Evolutionary conservation across 768 basidiomycete genomes (phyloP).

Genomic region (Panellus pusillus): DNA sequence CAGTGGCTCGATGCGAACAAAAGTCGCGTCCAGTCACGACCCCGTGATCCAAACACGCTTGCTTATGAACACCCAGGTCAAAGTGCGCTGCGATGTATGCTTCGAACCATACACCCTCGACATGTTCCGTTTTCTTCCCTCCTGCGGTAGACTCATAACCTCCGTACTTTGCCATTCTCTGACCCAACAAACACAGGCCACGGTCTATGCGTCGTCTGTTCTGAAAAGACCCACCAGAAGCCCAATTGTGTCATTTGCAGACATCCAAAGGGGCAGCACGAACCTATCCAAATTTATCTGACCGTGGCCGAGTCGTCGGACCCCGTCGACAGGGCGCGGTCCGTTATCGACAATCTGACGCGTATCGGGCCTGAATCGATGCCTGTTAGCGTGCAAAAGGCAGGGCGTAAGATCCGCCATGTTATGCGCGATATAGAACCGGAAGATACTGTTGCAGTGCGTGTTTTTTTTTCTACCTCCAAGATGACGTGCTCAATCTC

Average conservation of each 20-base stretch:
- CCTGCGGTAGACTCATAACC: constrained; percentile 5
- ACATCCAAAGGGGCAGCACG: constrained; percentile 10
- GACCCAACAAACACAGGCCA: constrained; percentile 9
- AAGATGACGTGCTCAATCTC: background rate
- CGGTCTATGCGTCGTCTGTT: constrained; percentile 18
- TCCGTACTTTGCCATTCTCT: background rate
- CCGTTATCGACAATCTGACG: constrained; percentile 9
- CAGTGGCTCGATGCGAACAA: no score
- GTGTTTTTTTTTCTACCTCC: background rate
- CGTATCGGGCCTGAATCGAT: constrained; percentile 9
- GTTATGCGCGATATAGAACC: constrained; percentile 4
- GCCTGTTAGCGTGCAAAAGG: constrained; percentile 17
- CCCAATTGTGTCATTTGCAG: constrained; percentile 19
- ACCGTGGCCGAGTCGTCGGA: constrained; percentile 3
- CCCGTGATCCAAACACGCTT: background rate
- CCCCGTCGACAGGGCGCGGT: constrained; percentile 3
- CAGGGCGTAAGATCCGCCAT: constrained; percentile 16
- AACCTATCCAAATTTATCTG: constrained; percentile 14
- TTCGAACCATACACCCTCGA: constrained; percentile 9
- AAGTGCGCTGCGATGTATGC: constrained; percentile 17
- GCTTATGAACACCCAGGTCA: background rate
- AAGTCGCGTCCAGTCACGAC: background rate
- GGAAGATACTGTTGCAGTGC: constrained; percentile 14
- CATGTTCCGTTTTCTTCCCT: constrained; percentile 15
- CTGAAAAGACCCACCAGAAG: constrained; percentile 5